These are phyloP conservation scores for Dalbergia cochinchinensis DNA, from an alignment of 306 rosid genomes.

Conservation along the genomic window DNA sequence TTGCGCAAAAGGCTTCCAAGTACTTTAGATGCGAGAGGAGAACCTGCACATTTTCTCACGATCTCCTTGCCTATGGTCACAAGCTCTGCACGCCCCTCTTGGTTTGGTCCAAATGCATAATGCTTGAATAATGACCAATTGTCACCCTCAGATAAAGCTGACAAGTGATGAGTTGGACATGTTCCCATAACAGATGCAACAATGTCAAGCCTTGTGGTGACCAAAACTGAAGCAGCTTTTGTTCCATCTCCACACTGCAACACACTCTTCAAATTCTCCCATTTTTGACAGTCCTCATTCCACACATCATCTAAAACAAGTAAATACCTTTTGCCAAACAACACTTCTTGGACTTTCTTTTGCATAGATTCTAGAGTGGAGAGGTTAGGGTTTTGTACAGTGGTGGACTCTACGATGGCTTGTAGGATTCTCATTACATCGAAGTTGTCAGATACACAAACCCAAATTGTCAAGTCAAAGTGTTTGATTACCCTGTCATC, in stretches of 20 bases:
- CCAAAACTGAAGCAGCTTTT: conserved; percentile 33
- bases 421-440: conserved; percentile 20
- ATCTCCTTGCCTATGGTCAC: conserved; percentile 35
- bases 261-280: neutral
- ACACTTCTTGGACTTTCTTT: neutral
- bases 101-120: conserved; percentile 19
- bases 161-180: neutral
- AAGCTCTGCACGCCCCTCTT: neutral
- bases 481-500: conserved; percentile 2
- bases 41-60: conserved; percentile 33
- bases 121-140: conserved; percentile 36
- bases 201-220: conserved; percentile 7
- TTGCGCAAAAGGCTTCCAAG: conserved; percentile 26
- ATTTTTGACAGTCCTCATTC: conserved; percentile 5
- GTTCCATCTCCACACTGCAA: neutral
- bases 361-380: conserved; percentile 14
- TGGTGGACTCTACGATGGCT: conserved; percentile 16
- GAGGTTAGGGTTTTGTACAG: too few species aligned
- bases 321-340: conserved; percentile 23
- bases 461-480: conserved; percentile 36
- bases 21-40: conserved; percentile 36
- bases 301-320: conserved; percentile 41
- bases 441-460: conserved; percentile 29
- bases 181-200: conserved; percentile 31
- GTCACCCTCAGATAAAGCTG: neutral